Conservation (phyloP, 2,329 filamentous ascomycete species). For the Phialemoniopsis sp. region DNA sequence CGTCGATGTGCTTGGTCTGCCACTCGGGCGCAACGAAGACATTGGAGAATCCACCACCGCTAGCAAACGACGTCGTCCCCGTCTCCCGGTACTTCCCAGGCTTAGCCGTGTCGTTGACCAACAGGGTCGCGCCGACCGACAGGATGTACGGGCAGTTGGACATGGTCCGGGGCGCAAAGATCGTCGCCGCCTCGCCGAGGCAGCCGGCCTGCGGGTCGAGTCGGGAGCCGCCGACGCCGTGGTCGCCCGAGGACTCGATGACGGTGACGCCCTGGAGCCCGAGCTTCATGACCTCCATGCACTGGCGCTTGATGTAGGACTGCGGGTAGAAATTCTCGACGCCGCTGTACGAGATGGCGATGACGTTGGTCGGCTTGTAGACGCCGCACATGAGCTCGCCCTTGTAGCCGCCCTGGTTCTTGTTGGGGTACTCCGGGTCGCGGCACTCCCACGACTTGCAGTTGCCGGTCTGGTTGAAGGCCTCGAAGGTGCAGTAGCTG, state of each 20-base stretch:
- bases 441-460: slow-evolving; percentile 25
- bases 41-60: slow-evolving; percentile 41
- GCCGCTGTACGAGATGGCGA: slow-evolving; percentile 52
- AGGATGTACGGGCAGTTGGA: slow-evolving; percentile 43
- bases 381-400: slow-evolving; percentile 29
- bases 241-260: slow-evolving; percentile 30
- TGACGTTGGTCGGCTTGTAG: slow-evolving; percentile 48
- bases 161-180: slow-evolving; percentile 14
- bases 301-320: slow-evolving; percentile 48
- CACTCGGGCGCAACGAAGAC: slow-evolving; percentile 37
- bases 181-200: slow-evolving; percentile 11
- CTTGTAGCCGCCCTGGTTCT: slow-evolving; percentile 39
- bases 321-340: slow-evolving; percentile 48
- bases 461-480: slow-evolving; percentile 42
- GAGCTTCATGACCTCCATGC: slow-evolving; percentile 48
- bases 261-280: slow-evolving; percentile 43
- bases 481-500: slow-evolving; percentile 43
- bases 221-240: slow-evolving; percentile 6
- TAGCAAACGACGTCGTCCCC: slow-evolving; percentile 5
- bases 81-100: too few species aligned
- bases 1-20: slow-evolving; percentile 20
- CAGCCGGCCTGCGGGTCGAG: slow-evolving; percentile 26
- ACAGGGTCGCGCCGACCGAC: slow-evolving; percentile 46
- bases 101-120: slow-evolving; percentile 28
- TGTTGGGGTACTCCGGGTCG: slow-evolving; percentile 45